Base-by-base conservation (phyloP, 306 rosid genomes). In the Inga oerstediana region DNA sequence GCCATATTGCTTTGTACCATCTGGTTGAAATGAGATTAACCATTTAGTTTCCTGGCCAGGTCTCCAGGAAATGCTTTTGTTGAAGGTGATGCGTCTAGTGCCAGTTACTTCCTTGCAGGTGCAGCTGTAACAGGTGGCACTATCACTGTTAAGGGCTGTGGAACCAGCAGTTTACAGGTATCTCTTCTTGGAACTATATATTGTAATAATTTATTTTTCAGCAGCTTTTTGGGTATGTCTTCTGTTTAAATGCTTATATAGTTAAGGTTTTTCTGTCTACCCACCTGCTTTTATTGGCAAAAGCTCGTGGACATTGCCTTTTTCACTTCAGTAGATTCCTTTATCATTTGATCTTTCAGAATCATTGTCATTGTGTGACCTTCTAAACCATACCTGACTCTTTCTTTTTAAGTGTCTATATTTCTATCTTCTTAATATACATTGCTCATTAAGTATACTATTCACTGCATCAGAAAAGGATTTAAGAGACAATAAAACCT, bases 111-210 rank as follows among this genome's bases (percentile, higher is more conserved):
- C 87, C 95, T 97, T 27, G 99, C 98, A 12, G 98, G 99, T 86
- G 99, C 99, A 58, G 99, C 99, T 8, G 91, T 97, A 76, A 97
- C 99, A 11, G 99, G 98, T 64, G 99, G 99, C 81, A 97, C 99
- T 52, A 90, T 94, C 87, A 94, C 98, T 9, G 98, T 97, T 86
- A 87, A 88, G 76, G 99, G 99, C 74, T 97, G 99, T 75, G 99
- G 99, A 41, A 94, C 98, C 75, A 92, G 94, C 90, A 97, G 99
- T 88, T 92, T 94, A 88, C 99, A 97, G 98, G 99, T 97, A 89
- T 56, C 80, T 77, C 34, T 76, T 65, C 72, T 41, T 58, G 62
- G 51, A 80, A 64, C 54, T 74, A 61, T 72, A 52, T 72, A 15
- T 65, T 65, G 71, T 65, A 65, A 7, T 15, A 16, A 32, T 13